Base-by-base conservation (phyloP, 805 yeast species). In the Wickerhamiella allomyrinae region DNA sequence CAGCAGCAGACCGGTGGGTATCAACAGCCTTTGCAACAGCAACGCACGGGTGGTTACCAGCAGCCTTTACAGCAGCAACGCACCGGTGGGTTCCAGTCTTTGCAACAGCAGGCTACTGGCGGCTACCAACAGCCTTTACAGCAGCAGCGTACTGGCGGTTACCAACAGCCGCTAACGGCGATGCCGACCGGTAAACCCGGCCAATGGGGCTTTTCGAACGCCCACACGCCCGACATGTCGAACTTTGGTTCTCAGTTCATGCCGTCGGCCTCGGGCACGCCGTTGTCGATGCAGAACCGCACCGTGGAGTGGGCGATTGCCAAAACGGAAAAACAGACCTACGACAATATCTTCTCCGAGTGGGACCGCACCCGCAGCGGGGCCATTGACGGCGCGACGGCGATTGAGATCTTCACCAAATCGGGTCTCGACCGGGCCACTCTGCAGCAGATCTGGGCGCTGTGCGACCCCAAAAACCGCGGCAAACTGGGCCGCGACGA, bases 401-500 rank as follows among this genome's bases (percentile, higher is more conserved):
- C 95, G 2, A 82, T 89, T 41, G 75, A 75, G 43, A 78, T 91
- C 37, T 86, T 91, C 59, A 78, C 91, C 42, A 89, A 91, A 62
- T 81, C 94, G 17, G 97, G 97, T 2, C 72, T 91, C 50, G 70
- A 77, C 43, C 76, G 95, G 59, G 68, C 76, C 4, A 96, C 87
- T 54, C 69, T 89, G 47, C 97, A 87, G 60, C 70, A 77, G 34
- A 86, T 91, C 48, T 89, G 98, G 98, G 82, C 76, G 39, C 69
- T 89, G 50, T 74, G 87, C 43, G 97, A 91, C 58, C 72, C 78
- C 13, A 77, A 78, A 42, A 81, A 86, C 58, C 71, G 79, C 42
- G 95, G 96, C 4, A 76, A 74, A 56, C 73, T 89, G 50, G 82
- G 83, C 58, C 77, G 75, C 54, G 95, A 89, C 58, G 94, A 85